Evolutionary conservation across 2,329 filamentous ascomycete genomes (phyloP).

Genomic region (Colletotrichum neosansevieriae): DNA sequence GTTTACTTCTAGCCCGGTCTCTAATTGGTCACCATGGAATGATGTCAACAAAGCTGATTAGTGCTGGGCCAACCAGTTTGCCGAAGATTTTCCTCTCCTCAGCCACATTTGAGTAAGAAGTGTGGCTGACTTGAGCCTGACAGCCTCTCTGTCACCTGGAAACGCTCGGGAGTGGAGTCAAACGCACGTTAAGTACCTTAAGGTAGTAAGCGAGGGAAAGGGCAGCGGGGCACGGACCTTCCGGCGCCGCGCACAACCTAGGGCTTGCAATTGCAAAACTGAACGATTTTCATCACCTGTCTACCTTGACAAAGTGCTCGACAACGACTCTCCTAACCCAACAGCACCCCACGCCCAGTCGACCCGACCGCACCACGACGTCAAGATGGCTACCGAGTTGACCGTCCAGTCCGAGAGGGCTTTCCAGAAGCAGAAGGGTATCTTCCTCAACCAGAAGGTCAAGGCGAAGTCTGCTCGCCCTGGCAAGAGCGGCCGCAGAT

Average conservation of each 20-base stretch:
- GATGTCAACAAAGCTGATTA: slow-evolving; percentile 37
- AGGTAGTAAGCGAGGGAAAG: too few species aligned
- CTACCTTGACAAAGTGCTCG: slow-evolving; percentile 7
- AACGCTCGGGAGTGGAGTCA: too few species aligned
- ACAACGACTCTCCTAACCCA: slow-evolving; percentile 36
- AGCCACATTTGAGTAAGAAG: background rate
- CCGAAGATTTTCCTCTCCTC: slow-evolving; percentile 3
- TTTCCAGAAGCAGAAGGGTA: slow-evolving; percentile 99
- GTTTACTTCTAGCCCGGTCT: slow-evolving; percentile 33
- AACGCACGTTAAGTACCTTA: too few species aligned
- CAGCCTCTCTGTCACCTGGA: too few species aligned
- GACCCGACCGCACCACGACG: slow-evolving; percentile 41
- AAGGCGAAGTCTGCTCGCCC: slow-evolving; percentile 86
- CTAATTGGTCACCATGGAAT: slow-evolving; percentile 24
- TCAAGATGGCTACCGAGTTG: slow-evolving; percentile 94
- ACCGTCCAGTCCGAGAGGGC: slow-evolving; percentile 99
- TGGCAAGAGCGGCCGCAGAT: slow-evolving; percentile 92
- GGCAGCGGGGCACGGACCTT: too few species aligned
- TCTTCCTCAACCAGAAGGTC: slow-evolving; percentile 98
- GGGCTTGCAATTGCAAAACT: too few species aligned
- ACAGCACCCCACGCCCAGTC: slow-evolving; percentile 41
- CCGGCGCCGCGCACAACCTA: too few species aligned
- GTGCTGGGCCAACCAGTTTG: slow-evolving; percentile 37
- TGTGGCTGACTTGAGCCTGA: too few species aligned
- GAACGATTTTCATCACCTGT: too few species aligned